These are phyloP conservation scores for Bipolaris cookei DNA, from an alignment of 2,329 filamentous ascomycete species.

Conservation along the genomic window DNA sequence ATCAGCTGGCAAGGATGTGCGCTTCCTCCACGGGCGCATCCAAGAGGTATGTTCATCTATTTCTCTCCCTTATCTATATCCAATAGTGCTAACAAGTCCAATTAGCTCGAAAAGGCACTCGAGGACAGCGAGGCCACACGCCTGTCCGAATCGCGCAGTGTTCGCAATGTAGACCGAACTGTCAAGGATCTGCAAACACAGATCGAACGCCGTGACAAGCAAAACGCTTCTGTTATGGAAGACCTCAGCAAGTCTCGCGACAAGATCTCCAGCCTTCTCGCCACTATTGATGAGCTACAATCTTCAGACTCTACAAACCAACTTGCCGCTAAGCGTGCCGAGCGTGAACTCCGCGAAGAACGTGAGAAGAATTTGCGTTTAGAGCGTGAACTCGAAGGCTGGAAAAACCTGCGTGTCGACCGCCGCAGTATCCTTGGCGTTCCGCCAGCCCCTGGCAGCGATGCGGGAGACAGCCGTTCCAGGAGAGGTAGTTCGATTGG, in stretches of 20 bases:
- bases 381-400: slow-evolving; percentile 86
- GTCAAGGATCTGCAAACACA: slow-evolving; percentile 93
- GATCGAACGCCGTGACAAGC: slow-evolving; percentile 91
- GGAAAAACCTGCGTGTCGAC: slow-evolving; percentile 74
- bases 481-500: slow-evolving; percentile 54
- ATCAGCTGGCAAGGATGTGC: slow-evolving; percentile 90
- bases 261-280: slow-evolving; percentile 86
- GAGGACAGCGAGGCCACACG: slow-evolving; percentile 82
- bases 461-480: slow-evolving; percentile 51
- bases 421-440: slow-evolving; percentile 50
- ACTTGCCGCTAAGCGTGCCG: slow-evolving; percentile 80
- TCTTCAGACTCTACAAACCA: slow-evolving; percentile 82
- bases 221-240: slow-evolving; percentile 78
- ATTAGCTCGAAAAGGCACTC: slow-evolving; percentile 83
- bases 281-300: slow-evolving; percentile 93
- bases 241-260: slow-evolving; percentile 86
- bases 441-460: slow-evolving; percentile 49
- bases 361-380: slow-evolving; percentile 78
- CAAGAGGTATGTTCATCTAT: slow-evolving; percentile 75
- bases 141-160: slow-evolving; percentile 80
- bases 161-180: slow-evolving; percentile 89
- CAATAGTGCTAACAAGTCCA: slow-evolving; percentile 19
- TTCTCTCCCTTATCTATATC: background rate
- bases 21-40: slow-evolving; percentile 91
- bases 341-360: slow-evolving; percentile 89